Base-by-base conservation (phyloP, 1,284 basidiomycete species). In the Schizophyllum amplum region DNA sequence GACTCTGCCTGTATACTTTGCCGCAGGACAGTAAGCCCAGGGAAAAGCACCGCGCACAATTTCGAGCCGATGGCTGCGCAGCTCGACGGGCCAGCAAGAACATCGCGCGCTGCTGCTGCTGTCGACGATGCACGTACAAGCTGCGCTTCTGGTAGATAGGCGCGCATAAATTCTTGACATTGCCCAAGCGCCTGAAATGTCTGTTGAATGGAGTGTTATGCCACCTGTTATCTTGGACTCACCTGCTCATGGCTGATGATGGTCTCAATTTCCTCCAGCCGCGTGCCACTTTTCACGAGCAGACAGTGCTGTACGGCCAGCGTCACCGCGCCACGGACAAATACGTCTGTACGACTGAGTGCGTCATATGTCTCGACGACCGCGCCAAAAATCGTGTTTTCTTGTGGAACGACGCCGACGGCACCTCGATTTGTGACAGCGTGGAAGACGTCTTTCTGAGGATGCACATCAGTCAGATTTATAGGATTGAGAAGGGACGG, bases 231-330 rank as follows among this genome's bases (percentile, higher is more conserved):
- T 9, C 24, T 11, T 50, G 4, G 15, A 24, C 72, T 55, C 55
- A 86, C 87, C 73, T 90, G 88, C 65, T 90, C 88, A 61, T 90
- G 87, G 68, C 88, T 90, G 61, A 87, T 64, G 11, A 90, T 75
- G 55, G 69, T 71, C 56, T 75, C 71, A 20, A 89, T 75, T 54
- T 83, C 71, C 53, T 74, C 67, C 3, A 50, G 48, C 21, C 22
- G 21, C 48, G 24, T 50, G 22, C 48, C 21, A 21, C 15, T 50
- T 50, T 50, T 50, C 48, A 82, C 60, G 24, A 90, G 69, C 42
- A 91, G 73, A 67, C 82, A 86, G 62, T 91, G 88, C 55, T 82
- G 77, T n/a, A 91, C 76, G 52, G 74, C 70, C 3, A 89, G 70
- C 9, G 75, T 75, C 17, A 80, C 72, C 62, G 82, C 80, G 11